Conservation (phyloP, 2,329 filamentous ascomycete species). For the Aspergillus phoenicis region DNA sequence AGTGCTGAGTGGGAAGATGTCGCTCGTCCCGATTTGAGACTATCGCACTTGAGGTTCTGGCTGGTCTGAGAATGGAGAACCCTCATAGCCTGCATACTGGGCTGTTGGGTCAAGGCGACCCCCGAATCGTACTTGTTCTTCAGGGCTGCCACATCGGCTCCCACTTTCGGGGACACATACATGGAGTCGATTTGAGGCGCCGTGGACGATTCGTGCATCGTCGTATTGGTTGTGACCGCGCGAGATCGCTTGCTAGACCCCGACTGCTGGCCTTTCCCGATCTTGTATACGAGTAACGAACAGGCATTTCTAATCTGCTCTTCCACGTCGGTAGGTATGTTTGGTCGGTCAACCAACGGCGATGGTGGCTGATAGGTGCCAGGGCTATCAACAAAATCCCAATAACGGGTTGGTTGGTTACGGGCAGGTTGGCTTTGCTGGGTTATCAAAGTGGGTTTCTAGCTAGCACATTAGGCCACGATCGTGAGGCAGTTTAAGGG, state of each 20-base stretch:
- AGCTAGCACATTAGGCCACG: neutral
- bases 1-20: slow-evolving; percentile 15
- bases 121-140: slow-evolving; percentile 28
- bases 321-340: slow-evolving; percentile 37
- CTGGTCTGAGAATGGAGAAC: slow-evolving; percentile 18
- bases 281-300: slow-evolving; percentile 33
- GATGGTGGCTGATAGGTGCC: slow-evolving; percentile 34
- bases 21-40: slow-evolving; percentile 11
- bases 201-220: neutral
- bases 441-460: slow-evolving; percentile 22
- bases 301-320: slow-evolving; percentile 40
- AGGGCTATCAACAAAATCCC: slow-evolving; percentile 40
- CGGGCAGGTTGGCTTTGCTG: slow-evolving; percentile 17
- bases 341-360: slow-evolving; percentile 38
- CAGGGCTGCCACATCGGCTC: slow-evolving; percentile 9
- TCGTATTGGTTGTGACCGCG: neutral
- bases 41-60: neutral
- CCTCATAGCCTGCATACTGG: slow-evolving; percentile 22
- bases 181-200: slow-evolving; percentile 17
- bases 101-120: slow-evolving; percentile 24
- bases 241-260: neutral
- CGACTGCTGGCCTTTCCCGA: slow-evolving; percentile 28
- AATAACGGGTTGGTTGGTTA: slow-evolving; percentile 26
- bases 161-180: slow-evolving; percentile 10
- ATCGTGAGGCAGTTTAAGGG: neutral